Percentiles rank a stretch among this genome's conserved stretches.
phyloP scores from a whole-genome alignment of 2,329 filamentous ascomycete species.

The Diaporthe destruens region DNA sequence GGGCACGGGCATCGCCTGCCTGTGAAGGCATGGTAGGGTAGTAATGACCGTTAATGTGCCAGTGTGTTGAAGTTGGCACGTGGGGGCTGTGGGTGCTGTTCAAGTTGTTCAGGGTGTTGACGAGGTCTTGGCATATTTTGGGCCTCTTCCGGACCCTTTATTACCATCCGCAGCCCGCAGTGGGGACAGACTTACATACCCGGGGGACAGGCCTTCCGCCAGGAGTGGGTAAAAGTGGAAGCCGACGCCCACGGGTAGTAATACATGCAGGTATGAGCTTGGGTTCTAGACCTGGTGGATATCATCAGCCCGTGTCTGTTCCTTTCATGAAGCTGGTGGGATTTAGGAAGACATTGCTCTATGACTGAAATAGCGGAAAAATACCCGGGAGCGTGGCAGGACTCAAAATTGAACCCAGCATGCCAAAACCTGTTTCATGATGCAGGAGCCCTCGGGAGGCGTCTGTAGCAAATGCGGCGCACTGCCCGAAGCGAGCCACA shows the following conservation, averaged over 20 bases:
- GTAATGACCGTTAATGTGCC: not conserved
- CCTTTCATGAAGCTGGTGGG: not conserved
- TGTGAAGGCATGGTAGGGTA: not conserved
- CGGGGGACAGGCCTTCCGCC: no score
- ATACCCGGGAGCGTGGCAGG: not conserved
- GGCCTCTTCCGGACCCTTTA: slow-evolving; percentile 5
- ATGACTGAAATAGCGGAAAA: not conserved
- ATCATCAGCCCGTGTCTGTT: not conserved
- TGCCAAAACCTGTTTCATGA: slow-evolving; percentile 11
- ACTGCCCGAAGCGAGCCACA: slow-evolving; percentile 19
- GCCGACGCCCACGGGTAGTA: no score
- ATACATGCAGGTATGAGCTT: not conserved
- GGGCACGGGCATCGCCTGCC: slow-evolving; percentile 15
- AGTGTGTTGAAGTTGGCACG: slow-evolving; percentile 1
- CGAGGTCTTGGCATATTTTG: slow-evolving; percentile 12
- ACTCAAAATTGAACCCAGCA: not conserved
- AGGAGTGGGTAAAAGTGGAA: no score
- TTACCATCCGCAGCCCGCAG: not conserved
- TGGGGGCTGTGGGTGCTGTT: not conserved
- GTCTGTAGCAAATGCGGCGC: slow-evolving; percentile 3
- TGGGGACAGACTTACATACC: not conserved
- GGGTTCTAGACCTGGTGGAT: not conserved
- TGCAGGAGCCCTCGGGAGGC: no score
- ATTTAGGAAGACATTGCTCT: not conserved
- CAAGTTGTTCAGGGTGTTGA: slow-evolving; percentile 7